Conservation (phyloP, 805 yeast species). For the Scheffersomyces spartinae region DNA sequence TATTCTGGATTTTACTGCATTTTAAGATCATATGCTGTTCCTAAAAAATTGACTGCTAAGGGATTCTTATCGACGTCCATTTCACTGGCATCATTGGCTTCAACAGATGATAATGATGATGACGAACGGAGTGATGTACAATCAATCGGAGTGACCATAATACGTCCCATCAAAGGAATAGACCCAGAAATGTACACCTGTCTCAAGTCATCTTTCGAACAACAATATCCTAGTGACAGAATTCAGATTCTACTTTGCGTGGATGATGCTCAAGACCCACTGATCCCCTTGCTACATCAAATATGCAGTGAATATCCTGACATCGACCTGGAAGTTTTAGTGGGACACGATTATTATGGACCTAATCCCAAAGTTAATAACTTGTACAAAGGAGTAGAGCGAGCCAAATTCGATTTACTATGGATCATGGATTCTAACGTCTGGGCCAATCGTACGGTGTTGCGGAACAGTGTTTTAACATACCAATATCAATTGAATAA, state of each 20-base stretch:
- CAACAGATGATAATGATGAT: too few relatives aligned
- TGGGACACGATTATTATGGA: slow-evolving; percentile 51
- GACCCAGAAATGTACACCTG: slow-evolving; percentile 68
- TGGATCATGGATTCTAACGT: slow-evolving; percentile 87
- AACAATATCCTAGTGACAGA: slow-evolving; percentile 47
- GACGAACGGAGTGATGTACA: too few relatives aligned
- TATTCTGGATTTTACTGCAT: too few relatives aligned
- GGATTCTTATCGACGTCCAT: too few relatives aligned
- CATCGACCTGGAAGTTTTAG: slow-evolving; percentile 45
- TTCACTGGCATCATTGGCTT: too few relatives aligned
- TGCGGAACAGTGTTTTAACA: slow-evolving; percentile 51
- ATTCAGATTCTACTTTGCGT: slow-evolving; percentile 71
- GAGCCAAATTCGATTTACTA: slow-evolving; percentile 58
- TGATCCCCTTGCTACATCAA: slow-evolving; percentile 42
- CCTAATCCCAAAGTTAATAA: slow-evolving; percentile 88
- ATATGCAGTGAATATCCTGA: slow-evolving; percentile 43
- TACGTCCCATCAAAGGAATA: slow-evolving; percentile 76
- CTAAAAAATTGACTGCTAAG: too few relatives aligned
- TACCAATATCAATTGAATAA: slow-evolving; percentile 39
- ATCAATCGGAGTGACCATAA: slow-evolving; percentile 72
- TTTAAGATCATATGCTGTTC: too few relatives aligned
- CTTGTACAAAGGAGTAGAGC: slow-evolving; percentile 64
- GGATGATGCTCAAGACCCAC: slow-evolving; percentile 51
- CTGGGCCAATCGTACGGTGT: slow-evolving; percentile 57
- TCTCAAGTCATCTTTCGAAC: slow-evolving; percentile 54